These are phyloP conservation scores for Puccinia sorghi DNA, from an alignment of 1,284 basidiomycete species.

Conservation along the genomic window DNA sequence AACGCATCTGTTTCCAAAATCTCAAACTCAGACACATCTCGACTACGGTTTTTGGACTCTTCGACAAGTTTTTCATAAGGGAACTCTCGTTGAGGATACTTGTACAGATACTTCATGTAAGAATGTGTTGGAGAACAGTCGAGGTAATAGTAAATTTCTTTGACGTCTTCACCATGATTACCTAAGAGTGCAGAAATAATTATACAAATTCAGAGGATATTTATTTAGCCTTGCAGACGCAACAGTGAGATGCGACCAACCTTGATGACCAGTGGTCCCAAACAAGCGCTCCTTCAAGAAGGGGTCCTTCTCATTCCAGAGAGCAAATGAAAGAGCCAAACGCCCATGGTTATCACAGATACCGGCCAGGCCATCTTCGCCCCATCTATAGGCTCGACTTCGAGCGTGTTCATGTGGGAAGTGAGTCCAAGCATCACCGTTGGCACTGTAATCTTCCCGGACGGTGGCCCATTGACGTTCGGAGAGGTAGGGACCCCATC, in stretches of 20 bases:
- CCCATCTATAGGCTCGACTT: slow-evolving; percentile 95
- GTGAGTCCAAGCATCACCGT: slow-evolving; percentile 96
- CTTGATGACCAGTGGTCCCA: slow-evolving; percentile 87
- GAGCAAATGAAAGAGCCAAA: slow-evolving; percentile 80
- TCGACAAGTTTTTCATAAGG: slow-evolving; percentile 90
- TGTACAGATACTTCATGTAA: slow-evolving; percentile 99
- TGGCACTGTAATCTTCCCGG: slow-evolving; percentile 92
- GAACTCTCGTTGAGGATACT: slow-evolving; percentile 87
- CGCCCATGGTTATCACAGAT: slow-evolving; percentile 95
- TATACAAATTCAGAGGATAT: neutral
- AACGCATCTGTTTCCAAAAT: slow-evolving; percentile 89
- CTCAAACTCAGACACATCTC: slow-evolving; percentile 88
- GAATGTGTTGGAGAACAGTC: slow-evolving; percentile 97
- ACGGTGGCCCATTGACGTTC: slow-evolving; percentile 99
- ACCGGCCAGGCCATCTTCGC: slow-evolving; percentile 94
- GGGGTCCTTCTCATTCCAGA: slow-evolving; percentile 93
- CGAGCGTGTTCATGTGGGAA: slow-evolving; percentile 95
- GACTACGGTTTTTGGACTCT: slow-evolving; percentile 77
- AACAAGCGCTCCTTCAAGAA: slow-evolving; percentile 96
- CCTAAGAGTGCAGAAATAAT: slow-evolving; percentile 60
- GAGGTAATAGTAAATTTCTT: slow-evolving; percentile 97
- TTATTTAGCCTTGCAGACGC: neutral
- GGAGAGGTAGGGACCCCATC: slow-evolving; percentile 95
- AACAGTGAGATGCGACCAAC: slow-evolving; percentile 53
- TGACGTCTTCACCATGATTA: slow-evolving; percentile 98